Percentiles rank a stretch among this genome's conserved stretches.
These are phyloP conservation scores for Zopfia rhizophila DNA, from an alignment of 2,329 filamentous ascomycete genomes.

Conservation along the genomic window DNA sequence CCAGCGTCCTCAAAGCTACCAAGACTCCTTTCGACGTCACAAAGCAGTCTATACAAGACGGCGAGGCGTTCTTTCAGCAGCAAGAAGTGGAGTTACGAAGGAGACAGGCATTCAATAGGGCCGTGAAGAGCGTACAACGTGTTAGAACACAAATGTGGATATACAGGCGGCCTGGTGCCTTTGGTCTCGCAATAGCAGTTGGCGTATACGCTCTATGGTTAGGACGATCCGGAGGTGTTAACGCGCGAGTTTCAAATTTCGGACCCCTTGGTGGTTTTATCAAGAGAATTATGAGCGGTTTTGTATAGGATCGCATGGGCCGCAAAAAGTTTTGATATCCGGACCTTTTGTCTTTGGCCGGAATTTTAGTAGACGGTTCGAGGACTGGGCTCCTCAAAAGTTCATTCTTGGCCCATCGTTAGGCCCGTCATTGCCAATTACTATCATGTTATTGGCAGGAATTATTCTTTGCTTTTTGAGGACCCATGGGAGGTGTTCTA, in stretches of 20 bases:
- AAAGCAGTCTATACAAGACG: constrained; percentile 71
- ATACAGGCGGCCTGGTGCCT: constrained; percentile 69
- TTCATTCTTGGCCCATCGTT: no score
- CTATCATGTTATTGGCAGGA: no score
- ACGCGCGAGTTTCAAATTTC: constrained; percentile 18
- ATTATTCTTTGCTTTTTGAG: no score
- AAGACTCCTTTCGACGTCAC: constrained; percentile 62
- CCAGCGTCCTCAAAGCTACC: constrained; percentile 88
- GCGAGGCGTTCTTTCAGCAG: constrained; percentile 72
- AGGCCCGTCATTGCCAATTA: no score
- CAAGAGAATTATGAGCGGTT: constrained; percentile 22
- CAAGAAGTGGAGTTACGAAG: constrained; percentile 79
- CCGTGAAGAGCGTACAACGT: constrained; percentile 53
- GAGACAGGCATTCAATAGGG: constrained; percentile 67
- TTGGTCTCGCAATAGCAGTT: constrained; percentile 61
- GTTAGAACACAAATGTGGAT: constrained; percentile 67
- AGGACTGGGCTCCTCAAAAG: no score
- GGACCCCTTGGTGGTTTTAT: constrained; percentile 31
- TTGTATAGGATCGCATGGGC: constrained; percentile 11
- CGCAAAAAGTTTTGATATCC: no score
- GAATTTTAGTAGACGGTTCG: no score
- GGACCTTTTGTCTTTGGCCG: no score
- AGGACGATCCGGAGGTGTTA: constrained; percentile 30
- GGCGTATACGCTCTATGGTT: constrained; percentile 50
- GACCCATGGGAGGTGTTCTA: no score